phyloP scores from a whole-genome alignment of 345 rosid genomes.

The Orychophragmus violaceus region DNA sequence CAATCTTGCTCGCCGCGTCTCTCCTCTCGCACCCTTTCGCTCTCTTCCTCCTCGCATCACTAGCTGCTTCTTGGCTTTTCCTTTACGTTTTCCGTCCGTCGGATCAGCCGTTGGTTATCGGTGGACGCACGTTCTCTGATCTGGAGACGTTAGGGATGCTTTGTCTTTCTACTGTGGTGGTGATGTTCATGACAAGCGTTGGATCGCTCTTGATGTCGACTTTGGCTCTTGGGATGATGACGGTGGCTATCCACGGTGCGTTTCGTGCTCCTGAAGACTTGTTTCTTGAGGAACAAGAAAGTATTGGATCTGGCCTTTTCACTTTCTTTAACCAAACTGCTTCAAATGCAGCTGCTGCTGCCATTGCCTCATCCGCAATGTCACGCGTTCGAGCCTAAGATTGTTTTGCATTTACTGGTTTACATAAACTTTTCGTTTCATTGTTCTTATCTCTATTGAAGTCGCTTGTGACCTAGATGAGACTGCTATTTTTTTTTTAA shows the following conservation, averaged over 20 bases:
- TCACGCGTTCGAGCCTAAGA: conserved; percentile 26
- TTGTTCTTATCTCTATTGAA: no score
- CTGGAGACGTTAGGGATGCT: conserved; percentile 38
- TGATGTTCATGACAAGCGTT: conserved; percentile 44
- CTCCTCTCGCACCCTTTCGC: conserved; percentile 41
- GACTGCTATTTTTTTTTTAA: no score
- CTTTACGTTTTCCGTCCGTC: conserved; percentile 43
- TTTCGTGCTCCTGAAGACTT: conserved; percentile 46
- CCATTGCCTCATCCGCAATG: conserved; percentile 17
- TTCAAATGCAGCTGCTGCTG: conserved; percentile 33
- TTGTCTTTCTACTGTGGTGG: conserved; percentile 33
- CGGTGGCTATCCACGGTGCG: conserved; percentile 42
- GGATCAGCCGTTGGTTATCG: conserved; percentile 41
- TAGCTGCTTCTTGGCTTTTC: conserved; percentile 44
- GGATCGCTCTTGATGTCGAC: conserved; percentile 43
- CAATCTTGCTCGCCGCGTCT: conserved; percentile 30
- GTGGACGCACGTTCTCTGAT: conserved; percentile 45
- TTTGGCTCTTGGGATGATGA: conserved; percentile 31
- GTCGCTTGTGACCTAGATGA: no score
- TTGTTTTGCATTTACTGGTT: no score
- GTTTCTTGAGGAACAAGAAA: conserved; percentile 48
- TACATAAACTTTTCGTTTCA: no score
- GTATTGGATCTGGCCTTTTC: conserved; percentile 34
- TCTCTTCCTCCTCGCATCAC: conserved; percentile 35
- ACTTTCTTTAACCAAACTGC: conserved; percentile 33